phyloP scores from a whole-genome alignment of 2,329 filamentous ascomycete species.

The Aaosphaeria pasadenensis region DNA sequence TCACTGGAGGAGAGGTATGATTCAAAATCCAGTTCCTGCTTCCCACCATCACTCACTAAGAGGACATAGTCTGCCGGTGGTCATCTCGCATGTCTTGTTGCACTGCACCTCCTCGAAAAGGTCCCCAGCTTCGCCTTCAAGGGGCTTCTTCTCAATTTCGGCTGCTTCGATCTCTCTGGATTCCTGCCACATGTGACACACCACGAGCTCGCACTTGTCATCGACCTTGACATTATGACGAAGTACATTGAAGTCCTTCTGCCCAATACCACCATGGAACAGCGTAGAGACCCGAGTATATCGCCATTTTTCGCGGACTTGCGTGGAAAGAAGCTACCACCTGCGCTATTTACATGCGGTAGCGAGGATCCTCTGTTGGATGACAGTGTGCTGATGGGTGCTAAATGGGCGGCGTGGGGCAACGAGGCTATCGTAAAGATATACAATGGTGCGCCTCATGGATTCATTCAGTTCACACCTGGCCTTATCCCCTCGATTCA shows the following conservation, averaged over 20 bases:
- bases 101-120: conserved; percentile 45
- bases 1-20: conserved; percentile 40
- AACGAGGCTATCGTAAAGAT: conserved; percentile 52
- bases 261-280: conserved; percentile 39
- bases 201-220: conserved; percentile 41
- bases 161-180: conserved; percentile 48
- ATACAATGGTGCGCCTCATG: conserved; percentile 55
- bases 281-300: conserved; percentile 45
- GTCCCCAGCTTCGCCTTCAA: conserved; percentile 41
- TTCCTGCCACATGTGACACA: conserved; percentile 41
- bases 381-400: conserved; percentile 52
- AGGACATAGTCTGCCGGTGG: conserved; percentile 47
- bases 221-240: conserved; percentile 47
- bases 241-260: conserved; percentile 47
- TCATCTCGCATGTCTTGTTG: conserved; percentile 48
- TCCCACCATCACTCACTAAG: neutral
- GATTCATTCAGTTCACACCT: conserved; percentile 45
- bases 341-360: conserved; percentile 54
- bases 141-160: conserved; percentile 54
- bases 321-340: conserved; percentile 42
- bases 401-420: conserved; percentile 53
- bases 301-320: conserved; percentile 51
- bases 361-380: conserved; percentile 55
- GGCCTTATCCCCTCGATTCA: conserved; percentile 35
- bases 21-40: conserved; percentile 1